These are phyloP conservation scores for Marasmius oreades DNA, from an alignment of 1,284 basidiomycete species.

Conservation along the genomic window DNA sequence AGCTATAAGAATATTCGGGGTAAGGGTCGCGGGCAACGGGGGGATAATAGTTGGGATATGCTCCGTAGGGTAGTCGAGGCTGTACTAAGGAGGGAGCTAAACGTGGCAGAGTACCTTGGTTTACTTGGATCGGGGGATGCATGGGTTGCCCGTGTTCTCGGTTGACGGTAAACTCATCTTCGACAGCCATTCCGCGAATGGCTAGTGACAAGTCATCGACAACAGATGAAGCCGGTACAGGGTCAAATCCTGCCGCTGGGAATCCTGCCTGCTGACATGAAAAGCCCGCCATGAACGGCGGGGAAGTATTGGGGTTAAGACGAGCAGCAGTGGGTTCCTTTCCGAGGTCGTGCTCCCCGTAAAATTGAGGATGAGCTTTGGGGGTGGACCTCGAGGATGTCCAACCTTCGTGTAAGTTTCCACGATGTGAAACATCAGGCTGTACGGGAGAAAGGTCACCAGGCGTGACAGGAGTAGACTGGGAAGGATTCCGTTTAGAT, in stretches of 20 bases:
- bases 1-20: constrained; percentile 48
- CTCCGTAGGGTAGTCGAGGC: constrained; percentile 44
- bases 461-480: constrained; percentile 54
- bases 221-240: constrained; percentile 34
- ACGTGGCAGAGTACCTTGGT: constrained; percentile 25
- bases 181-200: constrained; percentile 64
- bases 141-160: constrained; percentile 24
- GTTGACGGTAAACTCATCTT: constrained; percentile 48
- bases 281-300: constrained; percentile 4
- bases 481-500: constrained; percentile 58
- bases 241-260: constrained; percentile 35
- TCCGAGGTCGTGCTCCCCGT: constrained; percentile 39
- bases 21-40: constrained; percentile 42
- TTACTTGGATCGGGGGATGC: constrained; percentile 4
- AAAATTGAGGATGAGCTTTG: constrained; percentile 52
- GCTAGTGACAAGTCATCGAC: constrained; percentile 54
- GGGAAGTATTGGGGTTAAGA: constrained; percentile 30
- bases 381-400: constrained; percentile 42
- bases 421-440: constrained; percentile 44
- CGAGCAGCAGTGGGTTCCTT: constrained; percentile 38
- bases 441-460: constrained; percentile 46
- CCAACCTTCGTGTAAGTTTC: constrained; percentile 51
- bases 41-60: constrained; percentile 55
- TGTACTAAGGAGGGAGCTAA: constrained; percentile 30
- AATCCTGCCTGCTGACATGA: constrained; percentile 24